Conservation (phyloP, 257 asterid species). For the Salvia rosmarinus region DNA sequence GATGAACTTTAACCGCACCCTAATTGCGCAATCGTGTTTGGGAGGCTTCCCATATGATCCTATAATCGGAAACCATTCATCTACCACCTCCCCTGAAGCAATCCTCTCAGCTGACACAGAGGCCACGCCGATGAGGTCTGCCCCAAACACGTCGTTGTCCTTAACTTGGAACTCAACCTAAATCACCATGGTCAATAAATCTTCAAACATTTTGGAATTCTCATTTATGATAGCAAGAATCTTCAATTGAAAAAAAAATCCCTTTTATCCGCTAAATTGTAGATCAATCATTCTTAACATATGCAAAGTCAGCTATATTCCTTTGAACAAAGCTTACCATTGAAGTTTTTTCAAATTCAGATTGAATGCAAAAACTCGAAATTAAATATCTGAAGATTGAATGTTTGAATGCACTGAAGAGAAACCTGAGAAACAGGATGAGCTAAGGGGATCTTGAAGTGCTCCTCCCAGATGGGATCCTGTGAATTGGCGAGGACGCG, state of each 20-base stretch:
- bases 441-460: constrained; percentile 76
- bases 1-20: constrained; percentile 60
- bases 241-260: not conserved
- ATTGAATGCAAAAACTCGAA: not conserved
- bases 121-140: constrained; percentile 77
- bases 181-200: not conserved
- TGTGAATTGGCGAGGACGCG: constrained; percentile 79
- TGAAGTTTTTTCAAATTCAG: not conserved
- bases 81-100: constrained; percentile 63
- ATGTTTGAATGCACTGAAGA: not conserved
- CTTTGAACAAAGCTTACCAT: not conserved
- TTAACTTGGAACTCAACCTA: constrained; percentile 80
- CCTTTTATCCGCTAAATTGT: not conserved
- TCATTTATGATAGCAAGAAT: not conserved
- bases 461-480: constrained; percentile 86
- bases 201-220: not conserved
- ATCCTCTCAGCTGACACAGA: constrained; percentile 58
- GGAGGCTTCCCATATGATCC: constrained; percentile 76
- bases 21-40: constrained; percentile 61
- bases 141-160: constrained; percentile 92
- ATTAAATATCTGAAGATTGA: not conserved
- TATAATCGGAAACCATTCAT: constrained; percentile 79
- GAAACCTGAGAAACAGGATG: constrained; percentile 72
- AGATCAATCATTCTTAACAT: not conserved
- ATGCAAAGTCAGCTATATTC: not conserved